Conservation (phyloP, 2,329 filamentous ascomycete species). For the Diplodia seriata region DNA sequence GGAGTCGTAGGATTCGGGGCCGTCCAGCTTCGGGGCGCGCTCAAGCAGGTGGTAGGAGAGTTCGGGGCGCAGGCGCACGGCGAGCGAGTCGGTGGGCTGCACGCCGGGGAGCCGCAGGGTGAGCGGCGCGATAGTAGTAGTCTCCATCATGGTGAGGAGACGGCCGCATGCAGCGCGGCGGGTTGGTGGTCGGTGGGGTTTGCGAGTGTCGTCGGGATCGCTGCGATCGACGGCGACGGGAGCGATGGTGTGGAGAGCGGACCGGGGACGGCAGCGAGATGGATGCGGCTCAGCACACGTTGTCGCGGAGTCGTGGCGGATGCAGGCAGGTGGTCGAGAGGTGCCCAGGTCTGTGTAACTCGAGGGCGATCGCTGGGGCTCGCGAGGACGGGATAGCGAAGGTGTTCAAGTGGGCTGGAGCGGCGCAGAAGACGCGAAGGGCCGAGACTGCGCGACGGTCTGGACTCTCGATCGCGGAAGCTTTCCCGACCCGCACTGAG, state of each 20-base stretch:
- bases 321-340: not conserved
- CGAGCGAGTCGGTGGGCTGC: not conserved
- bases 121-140: slow-evolving; percentile 9
- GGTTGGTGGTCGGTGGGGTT: not conserved
- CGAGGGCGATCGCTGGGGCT: slow-evolving; percentile 13
- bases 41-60: slow-evolving; percentile 24
- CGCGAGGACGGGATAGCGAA: not conserved
- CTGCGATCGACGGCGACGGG: slow-evolving; percentile 12
- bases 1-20: slow-evolving; percentile 24
- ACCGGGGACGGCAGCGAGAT: slow-evolving; percentile 3
- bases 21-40: slow-evolving; percentile 23
- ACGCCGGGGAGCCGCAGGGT: slow-evolving; percentile 15
- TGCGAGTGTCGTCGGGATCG: not conserved
- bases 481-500: slow-evolving; percentile 21
- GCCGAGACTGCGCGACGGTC: slow-evolving; percentile 13
- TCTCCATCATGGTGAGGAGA: slow-evolving; percentile 11
- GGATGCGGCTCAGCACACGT: slow-evolving; percentile 6
- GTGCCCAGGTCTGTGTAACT: slow-evolving; percentile 23
- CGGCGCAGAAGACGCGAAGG: slow-evolving; percentile 15
- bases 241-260: slow-evolving; percentile 7
- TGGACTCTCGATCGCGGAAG: slow-evolving; percentile 14
- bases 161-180: slow-evolving; percentile 18
- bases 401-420: slow-evolving; percentile 12
- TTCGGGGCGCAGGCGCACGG: slow-evolving; percentile 22
- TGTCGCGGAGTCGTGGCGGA: not conserved